phyloP scores from a whole-genome alignment of 345 rosid species.

The Adansonia digitata region DNA sequence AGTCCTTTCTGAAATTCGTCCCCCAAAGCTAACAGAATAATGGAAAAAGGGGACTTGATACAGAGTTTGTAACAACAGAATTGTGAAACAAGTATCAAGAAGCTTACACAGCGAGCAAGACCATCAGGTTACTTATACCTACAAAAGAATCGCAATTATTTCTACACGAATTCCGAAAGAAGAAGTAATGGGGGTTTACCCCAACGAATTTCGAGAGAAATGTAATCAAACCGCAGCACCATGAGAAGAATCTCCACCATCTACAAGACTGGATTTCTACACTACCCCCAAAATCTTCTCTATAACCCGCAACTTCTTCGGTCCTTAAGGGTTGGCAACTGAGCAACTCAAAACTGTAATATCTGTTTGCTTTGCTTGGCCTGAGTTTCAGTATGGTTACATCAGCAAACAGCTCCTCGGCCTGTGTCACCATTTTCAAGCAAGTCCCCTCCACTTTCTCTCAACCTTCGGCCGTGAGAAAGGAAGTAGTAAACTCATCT shows the following conservation, averaged over 20 bases:
- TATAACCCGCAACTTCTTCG: background rate
- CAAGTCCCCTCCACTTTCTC: background rate
- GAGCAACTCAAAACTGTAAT: too few relatives aligned
- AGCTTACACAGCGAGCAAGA: background rate
- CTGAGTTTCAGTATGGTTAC: background rate
- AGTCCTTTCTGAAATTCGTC: background rate
- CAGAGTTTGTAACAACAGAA: background rate
- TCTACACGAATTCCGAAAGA: constrained; percentile 24
- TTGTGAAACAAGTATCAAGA: background rate
- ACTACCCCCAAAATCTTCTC: background rate
- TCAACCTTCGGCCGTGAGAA: background rate
- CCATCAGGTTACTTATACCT: background rate
- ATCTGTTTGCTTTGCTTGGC: background rate
- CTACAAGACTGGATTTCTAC: constrained; percentile 1
- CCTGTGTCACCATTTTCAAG: background rate
- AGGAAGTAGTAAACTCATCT: background rate
- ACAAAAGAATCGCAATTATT: constrained; percentile 30
- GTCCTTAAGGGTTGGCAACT: background rate
- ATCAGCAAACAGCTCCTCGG: background rate
- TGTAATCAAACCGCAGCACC: too few relatives aligned
- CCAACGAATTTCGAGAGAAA: constrained; percentile 20
- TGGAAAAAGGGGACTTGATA: background rate
- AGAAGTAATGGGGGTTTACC: constrained; percentile 35
- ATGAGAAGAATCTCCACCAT: constrained; percentile 4
- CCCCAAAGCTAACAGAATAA: background rate